Percentiles rank a stretch among this genome's conserved stretches.
Conservation (phyloP, 345 rosid species). For the Nasturtium officinale region DNA sequence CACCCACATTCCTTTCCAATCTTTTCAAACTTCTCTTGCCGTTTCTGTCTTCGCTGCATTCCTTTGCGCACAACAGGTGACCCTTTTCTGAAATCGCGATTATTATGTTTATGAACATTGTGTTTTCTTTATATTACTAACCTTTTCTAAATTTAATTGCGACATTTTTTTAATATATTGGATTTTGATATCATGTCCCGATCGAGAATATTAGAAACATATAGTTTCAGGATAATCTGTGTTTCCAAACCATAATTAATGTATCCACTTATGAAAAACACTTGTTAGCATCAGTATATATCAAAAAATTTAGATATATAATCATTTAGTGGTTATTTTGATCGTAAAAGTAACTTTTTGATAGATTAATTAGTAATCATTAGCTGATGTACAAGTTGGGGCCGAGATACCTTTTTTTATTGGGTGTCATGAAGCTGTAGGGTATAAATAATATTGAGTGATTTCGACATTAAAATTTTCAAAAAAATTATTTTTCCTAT, state of each 20-base stretch:
- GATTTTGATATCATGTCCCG: neutral
- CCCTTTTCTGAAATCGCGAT: neutral
- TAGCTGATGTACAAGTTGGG: neutral
- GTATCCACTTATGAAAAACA: neutral
- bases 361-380: neutral
- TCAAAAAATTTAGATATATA: too few relatives aligned
- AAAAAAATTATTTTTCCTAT: neutral
- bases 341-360: neutral
- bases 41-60: conserved; percentile 79
- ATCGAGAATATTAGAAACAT: neutral
- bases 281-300: neutral
- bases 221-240: neutral
- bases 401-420: neutral
- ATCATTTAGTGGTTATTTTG: neutral
- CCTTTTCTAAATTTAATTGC: too few relatives aligned
- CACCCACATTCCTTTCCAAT: conserved; percentile 63
- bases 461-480: neutral
- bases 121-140: neutral
- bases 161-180: too few relatives aligned
- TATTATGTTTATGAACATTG: neutral
- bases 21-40: conserved; percentile 76
- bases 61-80: conserved; percentile 86
- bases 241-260: neutral
- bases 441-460: neutral
- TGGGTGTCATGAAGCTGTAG: neutral